These are phyloP conservation scores for Gautieria morchelliformis DNA, from an alignment of 768 basidiomycete genomes.

Conservation along the genomic window DNA sequence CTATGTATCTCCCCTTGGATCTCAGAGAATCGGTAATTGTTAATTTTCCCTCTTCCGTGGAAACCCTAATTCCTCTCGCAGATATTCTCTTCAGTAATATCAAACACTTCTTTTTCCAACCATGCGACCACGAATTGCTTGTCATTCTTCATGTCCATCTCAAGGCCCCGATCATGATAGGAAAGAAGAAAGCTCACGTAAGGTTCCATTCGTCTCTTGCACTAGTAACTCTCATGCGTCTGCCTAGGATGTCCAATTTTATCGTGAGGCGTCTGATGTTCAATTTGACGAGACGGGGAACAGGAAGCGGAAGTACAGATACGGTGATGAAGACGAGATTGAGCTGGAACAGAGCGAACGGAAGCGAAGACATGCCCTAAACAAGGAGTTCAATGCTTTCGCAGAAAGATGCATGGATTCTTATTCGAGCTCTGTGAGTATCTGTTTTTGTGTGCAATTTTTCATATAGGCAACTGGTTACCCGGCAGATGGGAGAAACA, in stretches of 20 bases:
- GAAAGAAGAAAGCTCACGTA: slow-evolving; percentile 96
- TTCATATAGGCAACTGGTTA: background rate
- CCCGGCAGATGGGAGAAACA: slow-evolving; percentile 59
- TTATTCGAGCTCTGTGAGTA: slow-evolving; percentile 58
- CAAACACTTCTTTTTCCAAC: slow-evolving; percentile 98
- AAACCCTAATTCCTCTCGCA: slow-evolving; percentile 20
- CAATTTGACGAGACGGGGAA: slow-evolving; percentile 99
- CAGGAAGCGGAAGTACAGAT: slow-evolving; percentile 90
- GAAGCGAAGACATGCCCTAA: slow-evolving; percentile 77
- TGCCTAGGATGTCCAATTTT: slow-evolving; percentile 89
- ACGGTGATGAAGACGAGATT: slow-evolving; percentile 98
- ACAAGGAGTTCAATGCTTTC: slow-evolving; percentile 91
- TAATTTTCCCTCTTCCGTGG: slow-evolving; percentile 1
- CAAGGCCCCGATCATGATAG: slow-evolving; percentile 94
- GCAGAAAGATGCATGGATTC: slow-evolving; percentile 89
- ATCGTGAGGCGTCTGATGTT: slow-evolving; percentile 93
- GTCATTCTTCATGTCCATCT: slow-evolving; percentile 92
- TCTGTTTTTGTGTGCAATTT: background rate
- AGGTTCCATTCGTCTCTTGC: slow-evolving; percentile 9
- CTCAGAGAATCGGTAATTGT: slow-evolving; percentile 74
- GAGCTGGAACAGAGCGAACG: slow-evolving; percentile 98
- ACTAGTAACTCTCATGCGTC: slow-evolving; percentile 3
- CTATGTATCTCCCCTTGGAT: slow-evolving; percentile 78
- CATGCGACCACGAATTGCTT: slow-evolving; percentile 90
- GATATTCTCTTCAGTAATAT: slow-evolving; percentile 95